Base-by-base conservation (phyloP, 2,329 filamentous ascomycete genomes). In the Talaromyces sp. region DNA sequence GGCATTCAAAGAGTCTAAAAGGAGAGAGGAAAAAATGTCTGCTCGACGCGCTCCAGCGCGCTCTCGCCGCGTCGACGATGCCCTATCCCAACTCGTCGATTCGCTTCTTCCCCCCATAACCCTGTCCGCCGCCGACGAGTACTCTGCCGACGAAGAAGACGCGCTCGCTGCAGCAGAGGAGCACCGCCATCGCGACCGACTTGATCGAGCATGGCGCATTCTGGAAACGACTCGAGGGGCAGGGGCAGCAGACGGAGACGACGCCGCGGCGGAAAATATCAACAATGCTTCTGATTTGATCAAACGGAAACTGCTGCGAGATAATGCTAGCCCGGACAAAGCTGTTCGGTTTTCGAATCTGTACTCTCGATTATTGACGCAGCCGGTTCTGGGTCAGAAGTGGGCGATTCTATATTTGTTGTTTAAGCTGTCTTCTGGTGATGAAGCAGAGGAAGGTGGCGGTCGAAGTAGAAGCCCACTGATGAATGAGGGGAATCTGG, bases 401-500 rank as follows among this genome's bases (percentile, higher is more conserved):
- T 98, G 93, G 92, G 91, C 90, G 3, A 97, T 99, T 65, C 82
- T 99, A 21, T 96, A 96, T 73, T 86, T 99, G 49, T 84, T 99
- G 49, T 89, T 95, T 73, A 87, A 91, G 68, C 84, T 97, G 54
- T 87, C 90, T 63, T 89, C 93, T 70, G 86, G 84, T 55, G 68
- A 72, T n/a, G 65, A 64, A n/a, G 58, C 64, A 8, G 67, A 69
- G 21, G 64, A 60, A 27, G 69, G 70, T 17, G 69, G 67, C 4
- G 70, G 65, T 51, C 59, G 69, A 13, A 70, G 69, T 58, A 68
- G 75, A 31, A 77, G 75, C 61, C 76, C 76, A n/a, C 64, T 73
- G 56, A 68, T 76, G 66, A 74, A 77, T 14, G 73, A 75, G 38
- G 69, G 65, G 9, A 72, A 75, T 61, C 56, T 77, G 60, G 74